Evolutionary conservation across 805 yeast species (phyloP).

Genomic region (Pichia nakasei): DNA sequence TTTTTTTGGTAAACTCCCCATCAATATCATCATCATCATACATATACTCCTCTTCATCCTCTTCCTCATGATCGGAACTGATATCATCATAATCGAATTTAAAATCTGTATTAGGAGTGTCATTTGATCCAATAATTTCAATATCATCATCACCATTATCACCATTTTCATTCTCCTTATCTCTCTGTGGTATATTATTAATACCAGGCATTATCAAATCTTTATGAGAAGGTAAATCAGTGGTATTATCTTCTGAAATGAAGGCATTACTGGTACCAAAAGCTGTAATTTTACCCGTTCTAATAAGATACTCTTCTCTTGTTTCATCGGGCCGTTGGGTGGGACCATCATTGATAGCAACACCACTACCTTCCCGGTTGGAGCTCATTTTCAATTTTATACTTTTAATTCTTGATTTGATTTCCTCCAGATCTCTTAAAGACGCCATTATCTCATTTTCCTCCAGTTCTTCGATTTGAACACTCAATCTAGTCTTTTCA

Average conservation of each 20-base stretch:
- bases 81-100: slow-evolving; percentile 4
- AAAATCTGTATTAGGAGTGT: slow-evolving; percentile 7
- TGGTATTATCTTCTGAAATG: slow-evolving; percentile 27
- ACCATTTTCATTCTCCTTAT: slow-evolving; percentile 11
- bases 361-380: slow-evolving; percentile 1
- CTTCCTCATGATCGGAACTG: slow-evolving; percentile 6
- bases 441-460: slow-evolving; percentile 44
- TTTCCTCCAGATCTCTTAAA: slow-evolving; percentile 56
- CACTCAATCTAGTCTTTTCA: slow-evolving; percentile 43
- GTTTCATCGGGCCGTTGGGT: slow-evolving; percentile 56
- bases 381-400: slow-evolving; percentile 15
- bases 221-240: slow-evolving; percentile 30
- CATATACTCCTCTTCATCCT: slow-evolving; percentile 9
- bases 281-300: slow-evolving; percentile 92
- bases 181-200: slow-evolving; percentile 14
- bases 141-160: slow-evolving; percentile 7
- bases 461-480: slow-evolving; percentile 45
- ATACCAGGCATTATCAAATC: slow-evolving; percentile 45
- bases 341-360: slow-evolving; percentile 5
- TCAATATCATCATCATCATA: neutral
- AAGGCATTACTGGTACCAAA: slow-evolving; percentile 68
- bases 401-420: slow-evolving; percentile 31
- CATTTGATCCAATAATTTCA: slow-evolving; percentile 1
- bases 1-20: slow-evolving; percentile 9
- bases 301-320: slow-evolving; percentile 66